Percentiles rank a stretch among this genome's conserved stretches.
phyloP scores from a whole-genome alignment of 2,329 filamentous ascomycete species.

The Arthrobotrys entomopaga region DNA sequence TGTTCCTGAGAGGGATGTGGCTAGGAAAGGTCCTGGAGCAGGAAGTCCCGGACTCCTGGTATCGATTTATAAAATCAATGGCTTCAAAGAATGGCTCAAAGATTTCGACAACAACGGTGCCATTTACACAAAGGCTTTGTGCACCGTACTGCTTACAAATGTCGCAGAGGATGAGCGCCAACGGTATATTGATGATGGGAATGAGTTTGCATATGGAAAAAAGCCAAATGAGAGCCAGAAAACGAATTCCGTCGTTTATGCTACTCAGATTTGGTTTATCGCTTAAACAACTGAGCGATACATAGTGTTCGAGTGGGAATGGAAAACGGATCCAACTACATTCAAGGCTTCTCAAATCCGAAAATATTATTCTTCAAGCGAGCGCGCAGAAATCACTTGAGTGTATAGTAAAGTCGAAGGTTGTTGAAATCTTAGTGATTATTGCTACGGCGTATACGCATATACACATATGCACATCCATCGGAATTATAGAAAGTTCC shows the following conservation, averaged over 20 bases:
- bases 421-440: no score
- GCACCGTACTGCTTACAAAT: conserved; percentile 23
- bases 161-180: conserved; percentile 9
- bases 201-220: conserved; percentile 27
- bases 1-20: conserved; percentile 26
- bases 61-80: conserved; percentile 28
- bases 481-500: no score
- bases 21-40: conserved; percentile 24
- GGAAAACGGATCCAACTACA: no score
- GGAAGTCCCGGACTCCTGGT: conserved; percentile 29
- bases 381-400: no score
- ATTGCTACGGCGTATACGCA: no score
- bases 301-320: not conserved
- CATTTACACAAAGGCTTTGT: conserved; percentile 29
- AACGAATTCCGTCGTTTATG: conserved; percentile 19
- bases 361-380: no score
- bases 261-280: conserved; percentile 38
- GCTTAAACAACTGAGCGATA: conserved; percentile 18
- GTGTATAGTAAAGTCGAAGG: no score
- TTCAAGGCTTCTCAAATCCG: no score
- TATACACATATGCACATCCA: no score
- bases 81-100: conserved; percentile 38
- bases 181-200: conserved; percentile 19
- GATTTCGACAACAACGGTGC: conserved; percentile 19
- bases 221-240: conserved; percentile 43